Evolutionary conservation across 2,329 filamentous ascomycete genomes (phyloP).

Genomic region (Myotisia sp.): DNA sequence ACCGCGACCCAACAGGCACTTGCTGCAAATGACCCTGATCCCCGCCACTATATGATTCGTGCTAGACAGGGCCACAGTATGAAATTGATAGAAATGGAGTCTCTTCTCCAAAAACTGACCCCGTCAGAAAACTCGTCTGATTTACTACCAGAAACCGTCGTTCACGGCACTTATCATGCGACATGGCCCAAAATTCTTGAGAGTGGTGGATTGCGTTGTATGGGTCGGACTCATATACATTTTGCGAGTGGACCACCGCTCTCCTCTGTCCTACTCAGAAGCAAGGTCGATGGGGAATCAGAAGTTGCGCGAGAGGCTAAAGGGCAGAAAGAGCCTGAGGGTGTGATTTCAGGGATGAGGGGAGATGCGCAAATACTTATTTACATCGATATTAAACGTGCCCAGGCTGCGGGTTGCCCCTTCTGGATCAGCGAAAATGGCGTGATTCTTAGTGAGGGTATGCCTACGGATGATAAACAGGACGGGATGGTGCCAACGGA

Average conservation of each 20-base stretch:
- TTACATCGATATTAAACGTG: conserved; percentile 56
- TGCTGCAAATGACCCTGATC: conserved; percentile 31
- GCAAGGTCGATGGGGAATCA: conserved; percentile 11
- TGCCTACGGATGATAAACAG: conserved; percentile 30
- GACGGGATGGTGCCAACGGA: conserved; percentile 48
- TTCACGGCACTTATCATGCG: conserved; percentile 80
- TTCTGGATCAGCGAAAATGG: conserved; percentile 74
- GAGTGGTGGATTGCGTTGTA: conserved; percentile 63
- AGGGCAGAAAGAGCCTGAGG: conserved; percentile 14
- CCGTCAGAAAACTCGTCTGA: conserved; percentile 31
- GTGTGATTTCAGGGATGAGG: conserved; percentile 68
- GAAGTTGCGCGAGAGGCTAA: conserved; percentile 11
- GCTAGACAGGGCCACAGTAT: conserved; percentile 93
- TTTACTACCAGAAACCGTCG: conserved; percentile 48
- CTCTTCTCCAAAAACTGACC: conserved; percentile 55
- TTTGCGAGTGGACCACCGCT: conserved; percentile 61
- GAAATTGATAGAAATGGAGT: conserved; percentile 52
- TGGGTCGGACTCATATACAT: conserved; percentile 81
- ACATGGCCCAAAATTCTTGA: conserved; percentile 62
- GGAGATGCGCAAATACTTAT: conserved; percentile 61
- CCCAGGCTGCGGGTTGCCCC: conserved; percentile 46
- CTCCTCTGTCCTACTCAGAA: conserved; percentile 20
- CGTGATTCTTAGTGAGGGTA: conserved; percentile 49
- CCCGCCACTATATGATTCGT: conserved; percentile 68
- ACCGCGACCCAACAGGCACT: conserved; percentile 25